Percentiles rank a stretch among this genome's conserved stretches.
These are phyloP conservation scores for Simplicillium sp. DNA, from an alignment of 2,329 filamentous ascomycete species.

Conservation along the genomic window DNA sequence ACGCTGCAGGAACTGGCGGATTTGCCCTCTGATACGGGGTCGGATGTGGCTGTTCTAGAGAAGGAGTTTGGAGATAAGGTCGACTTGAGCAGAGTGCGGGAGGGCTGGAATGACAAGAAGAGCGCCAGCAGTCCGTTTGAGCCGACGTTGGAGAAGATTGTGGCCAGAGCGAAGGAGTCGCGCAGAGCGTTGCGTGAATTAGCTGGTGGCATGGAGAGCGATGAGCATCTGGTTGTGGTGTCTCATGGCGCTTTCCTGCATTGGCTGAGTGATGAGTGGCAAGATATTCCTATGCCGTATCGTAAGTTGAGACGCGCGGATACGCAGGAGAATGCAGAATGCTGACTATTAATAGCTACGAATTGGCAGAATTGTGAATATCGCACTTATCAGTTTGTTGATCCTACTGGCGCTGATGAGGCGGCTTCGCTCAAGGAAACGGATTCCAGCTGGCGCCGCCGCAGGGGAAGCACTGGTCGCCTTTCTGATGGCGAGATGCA, in stretches of 20 bases:
- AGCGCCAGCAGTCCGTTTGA: conserved; percentile 29
- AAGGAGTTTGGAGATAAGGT: conserved; percentile 53
- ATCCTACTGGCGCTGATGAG: conserved; percentile 37
- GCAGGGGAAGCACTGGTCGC: conserved; percentile 28
- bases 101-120: conserved; percentile 65
- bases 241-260: conserved; percentile 80
- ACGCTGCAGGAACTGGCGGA: conserved; percentile 71
- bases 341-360: conserved; percentile 39
- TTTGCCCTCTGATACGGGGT: conserved; percentile 69
- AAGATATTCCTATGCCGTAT: conserved; percentile 37
- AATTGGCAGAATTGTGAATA: conserved; percentile 68
- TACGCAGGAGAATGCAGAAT: background rate
- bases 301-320: conserved; percentile 23
- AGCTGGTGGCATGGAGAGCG: conserved; percentile 22
- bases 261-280: conserved; percentile 76
- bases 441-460: conserved; percentile 33
- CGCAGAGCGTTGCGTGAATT: conserved; percentile 46
- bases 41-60: conserved; percentile 39
- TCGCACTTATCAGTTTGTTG: conserved; percentile 56
- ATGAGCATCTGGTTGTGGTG: conserved; percentile 63
- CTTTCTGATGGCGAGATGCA: conserved; percentile 36
- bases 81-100: conserved; percentile 51
- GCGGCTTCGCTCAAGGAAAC: conserved; percentile 40
- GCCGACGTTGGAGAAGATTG: conserved; percentile 42
- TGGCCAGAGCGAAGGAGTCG: conserved; percentile 49